Conservation (phyloP, 768 basidiomycete genomes). For the Nidularia pulvinata region DNA sequence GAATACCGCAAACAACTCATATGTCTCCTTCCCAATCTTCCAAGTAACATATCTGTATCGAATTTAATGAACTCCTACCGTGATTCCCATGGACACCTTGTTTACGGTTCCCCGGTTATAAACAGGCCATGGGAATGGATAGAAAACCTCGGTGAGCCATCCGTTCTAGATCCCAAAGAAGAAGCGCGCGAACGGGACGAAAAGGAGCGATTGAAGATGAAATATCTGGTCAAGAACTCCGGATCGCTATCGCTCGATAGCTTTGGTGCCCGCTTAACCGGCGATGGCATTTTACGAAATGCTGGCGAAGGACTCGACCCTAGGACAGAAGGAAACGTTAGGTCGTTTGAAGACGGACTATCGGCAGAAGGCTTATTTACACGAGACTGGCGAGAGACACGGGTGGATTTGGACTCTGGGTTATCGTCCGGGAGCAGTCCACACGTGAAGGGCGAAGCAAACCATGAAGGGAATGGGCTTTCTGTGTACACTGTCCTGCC, state of each 20-base stretch:
- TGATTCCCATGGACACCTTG: slow-evolving; percentile 49
- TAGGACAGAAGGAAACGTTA: slow-evolving; percentile 39
- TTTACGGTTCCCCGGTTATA: slow-evolving; percentile 52
- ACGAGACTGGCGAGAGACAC: slow-evolving; percentile 78
- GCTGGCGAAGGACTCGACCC: slow-evolving; percentile 24
- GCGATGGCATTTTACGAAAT: slow-evolving; percentile 46
- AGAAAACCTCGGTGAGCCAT: slow-evolving; percentile 68
- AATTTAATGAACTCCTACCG: slow-evolving; percentile 60
- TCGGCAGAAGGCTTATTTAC: slow-evolving; percentile 64
- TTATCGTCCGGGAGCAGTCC: not conserved
- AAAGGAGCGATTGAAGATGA: slow-evolving; percentile 28
- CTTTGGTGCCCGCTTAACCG: slow-evolving; percentile 66
- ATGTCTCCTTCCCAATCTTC: slow-evolving; percentile 54
- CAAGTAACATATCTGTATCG: slow-evolving; percentile 47
- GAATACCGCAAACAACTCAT: slow-evolving; percentile 59
- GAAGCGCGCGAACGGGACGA: slow-evolving; percentile 38
- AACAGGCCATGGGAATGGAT: slow-evolving; percentile 90
- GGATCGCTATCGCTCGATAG: slow-evolving; percentile 72
- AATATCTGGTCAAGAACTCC: slow-evolving; percentile 54
- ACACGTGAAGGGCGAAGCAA: slow-evolving; percentile 6
- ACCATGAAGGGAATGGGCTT: slow-evolving; percentile 13
- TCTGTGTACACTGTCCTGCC: slow-evolving; percentile 7
- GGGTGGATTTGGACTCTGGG: slow-evolving; percentile 41
- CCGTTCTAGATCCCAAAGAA: slow-evolving; percentile 40
- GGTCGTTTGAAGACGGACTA: slow-evolving; percentile 68